Percentiles rank a stretch among this genome's conserved stretches.
phyloP scores from a whole-genome alignment of 768 basidiomycete species.

The Galerina sulciceps region DNA sequence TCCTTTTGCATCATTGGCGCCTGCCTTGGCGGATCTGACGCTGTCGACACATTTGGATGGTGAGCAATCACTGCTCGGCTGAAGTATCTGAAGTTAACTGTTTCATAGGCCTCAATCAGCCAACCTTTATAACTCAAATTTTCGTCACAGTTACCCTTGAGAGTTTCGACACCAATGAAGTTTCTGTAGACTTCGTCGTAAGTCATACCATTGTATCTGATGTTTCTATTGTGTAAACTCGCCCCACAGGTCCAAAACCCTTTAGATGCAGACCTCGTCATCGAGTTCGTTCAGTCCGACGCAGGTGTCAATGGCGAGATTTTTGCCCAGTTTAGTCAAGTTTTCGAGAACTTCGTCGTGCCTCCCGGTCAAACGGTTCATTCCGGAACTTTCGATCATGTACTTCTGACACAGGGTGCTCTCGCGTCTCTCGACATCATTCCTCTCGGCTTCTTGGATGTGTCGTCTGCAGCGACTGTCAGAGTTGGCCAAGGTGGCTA shows the following conservation, averaged over 20 bases:
- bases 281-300: conserved; percentile 63
- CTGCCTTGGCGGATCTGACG: conserved; percentile 56
- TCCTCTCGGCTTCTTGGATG: conserved; percentile 55
- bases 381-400: conserved; percentile 61
- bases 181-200: conserved; percentile 62
- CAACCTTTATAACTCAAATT: conserved; percentile 60
- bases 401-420: conserved; percentile 62
- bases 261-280: conserved; percentile 56
- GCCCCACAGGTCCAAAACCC: conserved; percentile 52
- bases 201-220: conserved; percentile 18
- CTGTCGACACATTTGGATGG: conserved; percentile 55
- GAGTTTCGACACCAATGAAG: conserved; percentile 51
- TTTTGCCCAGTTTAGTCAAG: conserved; percentile 62
- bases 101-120: conserved; percentile 49
- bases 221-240: conserved; percentile 1
- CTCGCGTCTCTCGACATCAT: conserved; percentile 61
- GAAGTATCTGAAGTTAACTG: neutral
- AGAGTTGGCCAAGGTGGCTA: conserved; percentile 59
- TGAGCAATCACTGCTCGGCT: conserved; percentile 17
- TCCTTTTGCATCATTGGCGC: conserved; percentile 62
- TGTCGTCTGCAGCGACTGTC: conserved; percentile 51
- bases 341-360: conserved; percentile 58
- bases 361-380: conserved; percentile 63
- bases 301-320: conserved; percentile 51
- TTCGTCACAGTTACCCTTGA: conserved; percentile 56